Evolutionary conservation across 140 eudicot genomes (phyloP).

Genomic region (Bidens hawaiensis): DNA sequence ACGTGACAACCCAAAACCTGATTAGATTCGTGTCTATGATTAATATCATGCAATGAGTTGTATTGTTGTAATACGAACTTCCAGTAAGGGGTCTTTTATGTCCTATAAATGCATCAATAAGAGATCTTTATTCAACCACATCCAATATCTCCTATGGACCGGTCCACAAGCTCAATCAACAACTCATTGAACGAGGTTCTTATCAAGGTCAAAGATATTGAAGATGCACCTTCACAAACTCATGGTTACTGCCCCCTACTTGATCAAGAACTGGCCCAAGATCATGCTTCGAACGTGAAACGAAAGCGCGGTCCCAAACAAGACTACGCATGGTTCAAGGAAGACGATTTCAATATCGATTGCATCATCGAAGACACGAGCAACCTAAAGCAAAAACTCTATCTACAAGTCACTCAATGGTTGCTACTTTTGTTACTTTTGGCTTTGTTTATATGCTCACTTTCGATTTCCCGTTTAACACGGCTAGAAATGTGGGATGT

Average conservation of each 20-base stretch:
- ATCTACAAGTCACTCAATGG: constrained; percentile 24
- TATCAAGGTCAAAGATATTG: constrained; percentile 8
- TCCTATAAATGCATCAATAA: constrained; percentile 8
- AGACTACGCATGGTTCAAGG: constrained; percentile 16
- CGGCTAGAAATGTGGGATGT: constrained; percentile 16
- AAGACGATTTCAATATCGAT: constrained; percentile 15
- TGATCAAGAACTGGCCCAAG: too few relatives aligned
- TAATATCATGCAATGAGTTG: background rate
- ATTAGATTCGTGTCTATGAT: background rate
- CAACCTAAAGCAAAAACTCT: background rate
- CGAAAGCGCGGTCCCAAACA: constrained; percentile 1
- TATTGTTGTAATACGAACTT: background rate
- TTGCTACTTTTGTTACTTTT: constrained; percentile 37
- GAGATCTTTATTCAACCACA: background rate
- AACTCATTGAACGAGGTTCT: constrained; percentile 7
- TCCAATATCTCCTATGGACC: constrained; percentile 6
- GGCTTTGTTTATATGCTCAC: constrained; percentile 40
- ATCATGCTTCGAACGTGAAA: background rate
- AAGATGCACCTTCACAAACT: background rate
- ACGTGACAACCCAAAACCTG: background rate
- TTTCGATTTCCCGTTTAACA: constrained; percentile 23
- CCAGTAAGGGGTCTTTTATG: background rate
- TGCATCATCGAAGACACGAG: background rate
- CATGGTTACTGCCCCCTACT: background rate
- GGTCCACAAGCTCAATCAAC: background rate